Evolutionary conservation across 2,329 filamentous ascomycete genomes (phyloP), one percentile per base, ranked within the genome.

Genomic region (Cytospora schulzeri): DNA sequence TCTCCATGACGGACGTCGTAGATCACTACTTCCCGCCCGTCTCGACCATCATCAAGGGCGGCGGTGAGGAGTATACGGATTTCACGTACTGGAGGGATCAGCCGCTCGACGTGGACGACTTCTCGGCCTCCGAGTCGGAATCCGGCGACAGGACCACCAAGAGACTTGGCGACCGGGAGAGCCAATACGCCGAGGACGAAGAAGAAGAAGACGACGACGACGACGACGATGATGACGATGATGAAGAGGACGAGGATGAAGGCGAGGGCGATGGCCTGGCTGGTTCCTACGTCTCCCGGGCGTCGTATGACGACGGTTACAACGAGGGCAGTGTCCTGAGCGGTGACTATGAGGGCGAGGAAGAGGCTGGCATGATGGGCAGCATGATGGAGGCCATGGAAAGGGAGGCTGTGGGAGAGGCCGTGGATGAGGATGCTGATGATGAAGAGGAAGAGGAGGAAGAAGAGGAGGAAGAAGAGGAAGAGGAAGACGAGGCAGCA

Each of bases 1-100:
- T 97, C 67, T 93, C 92, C 72, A 99, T 99, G 88, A 90, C 92
- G 66, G 96, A 99, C 76, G 89, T 99, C 65, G 92, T 99, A 8
- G 95, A 99, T 74, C 95, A 99, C 76, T 98, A 97, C 80, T 99
- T 99, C 76, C 95, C 95, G 8, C 92, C 96, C 1, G 89, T 96
- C 15, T 92, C 89, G 68, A 88, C 93, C 29, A 83, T 99, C 33
- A 89, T 97, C 22, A 92, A 91, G 71, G 91, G 91, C 53, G 94
- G 93, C 24, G 94, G 93, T 15, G 95, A 98, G 75, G 91, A 96
- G 64, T 99, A 91, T 73, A 99, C 95, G 0, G 95, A 99, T 75
- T 99, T 99, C 77, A 94, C 88, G 64, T 99, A 96, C 78, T 99
- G 95, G 95, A 85, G 96, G 67, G 91, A 96, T 67, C 84, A 85